These are phyloP conservation scores for Lipomyces lipofer DNA, from an alignment of 805 yeast genomes.

Conservation along the genomic window DNA sequence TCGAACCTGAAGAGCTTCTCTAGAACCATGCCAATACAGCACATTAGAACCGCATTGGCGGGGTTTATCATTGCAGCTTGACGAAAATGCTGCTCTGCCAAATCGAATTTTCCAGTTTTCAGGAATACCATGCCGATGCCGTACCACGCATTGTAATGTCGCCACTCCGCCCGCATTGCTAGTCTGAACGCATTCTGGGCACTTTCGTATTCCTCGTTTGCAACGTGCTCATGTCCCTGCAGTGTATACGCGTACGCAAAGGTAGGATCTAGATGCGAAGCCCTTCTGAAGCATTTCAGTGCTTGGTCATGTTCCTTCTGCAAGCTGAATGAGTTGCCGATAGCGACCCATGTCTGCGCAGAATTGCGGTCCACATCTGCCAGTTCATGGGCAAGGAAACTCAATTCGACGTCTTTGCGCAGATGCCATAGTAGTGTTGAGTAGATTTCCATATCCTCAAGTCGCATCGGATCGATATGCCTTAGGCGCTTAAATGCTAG, in stretches of 20 bases:
- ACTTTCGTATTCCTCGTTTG: conserved; percentile 85
- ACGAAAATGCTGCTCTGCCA: conserved; percentile 83
- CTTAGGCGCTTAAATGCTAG: conserved; percentile 63
- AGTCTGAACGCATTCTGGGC: conserved; percentile 81
- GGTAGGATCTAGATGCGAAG: conserved; percentile 63
- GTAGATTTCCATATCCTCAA: conserved; percentile 86
- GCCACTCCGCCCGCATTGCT: conserved; percentile 72
- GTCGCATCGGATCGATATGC: conserved; percentile 69
- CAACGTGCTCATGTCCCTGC: conserved; percentile 88
- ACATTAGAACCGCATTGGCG: conserved; percentile 79
- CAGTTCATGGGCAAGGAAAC: conserved; percentile 80
- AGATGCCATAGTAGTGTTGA: conserved; percentile 93
- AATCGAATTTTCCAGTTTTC: conserved; percentile 77
- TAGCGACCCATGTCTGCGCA: conserved; percentile 87
- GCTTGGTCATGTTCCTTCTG: conserved; percentile 87
- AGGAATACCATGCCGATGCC: conserved; percentile 94
- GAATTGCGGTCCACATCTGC: conserved; percentile 61
- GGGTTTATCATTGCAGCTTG: conserved; percentile 90
- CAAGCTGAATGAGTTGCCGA: conserved; percentile 86
- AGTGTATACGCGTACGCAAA: conserved; percentile 89
- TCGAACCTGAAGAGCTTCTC: conserved; percentile 70
- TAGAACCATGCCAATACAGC: conserved; percentile 91
- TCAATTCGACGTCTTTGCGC: conserved; percentile 73
- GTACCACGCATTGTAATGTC: conserved; percentile 92
- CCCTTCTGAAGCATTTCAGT: conserved; percentile 78